phyloP scores from a whole-genome alignment of 768 basidiomycete species.

The Myochromella boudieri region DNA sequence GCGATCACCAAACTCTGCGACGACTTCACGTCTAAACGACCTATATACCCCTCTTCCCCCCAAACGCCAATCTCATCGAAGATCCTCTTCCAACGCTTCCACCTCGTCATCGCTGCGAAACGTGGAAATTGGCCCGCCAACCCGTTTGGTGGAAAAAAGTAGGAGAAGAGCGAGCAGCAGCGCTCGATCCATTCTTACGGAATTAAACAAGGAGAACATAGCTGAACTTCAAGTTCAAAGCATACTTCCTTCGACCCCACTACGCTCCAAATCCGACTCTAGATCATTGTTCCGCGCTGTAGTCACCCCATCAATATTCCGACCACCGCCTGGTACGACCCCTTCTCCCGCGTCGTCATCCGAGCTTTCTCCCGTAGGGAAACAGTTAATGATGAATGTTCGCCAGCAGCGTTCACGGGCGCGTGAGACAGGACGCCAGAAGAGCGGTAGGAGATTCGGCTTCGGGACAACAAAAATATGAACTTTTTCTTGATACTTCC shows the following conservation, averaged over 20 bases:
- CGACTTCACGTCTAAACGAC: too few species aligned
- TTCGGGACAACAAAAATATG: constrained; percentile 1
- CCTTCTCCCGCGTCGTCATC: constrained; percentile 72
- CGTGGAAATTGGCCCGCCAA: constrained; percentile 14
- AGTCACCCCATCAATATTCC: constrained; percentile 45
- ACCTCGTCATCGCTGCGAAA: constrained; percentile 16
- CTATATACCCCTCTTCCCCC: constrained; percentile 32
- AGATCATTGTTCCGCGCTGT: constrained; percentile 36
- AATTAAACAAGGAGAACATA: constrained; percentile 42
- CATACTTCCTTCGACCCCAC: constrained; percentile 45
- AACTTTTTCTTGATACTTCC: not conserved
- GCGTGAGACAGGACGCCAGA: constrained; percentile 33
- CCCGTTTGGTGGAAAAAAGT: constrained; percentile 17
- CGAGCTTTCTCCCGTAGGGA: constrained; percentile 69
- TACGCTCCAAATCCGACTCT: constrained; percentile 37
- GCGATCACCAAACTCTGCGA: constrained; percentile 22
- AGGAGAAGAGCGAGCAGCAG: constrained; percentile 12
- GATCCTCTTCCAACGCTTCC: constrained; percentile 27
- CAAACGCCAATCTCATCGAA: constrained; percentile 25
- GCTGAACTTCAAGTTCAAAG: constrained; percentile 31
- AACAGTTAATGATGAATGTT: constrained; percentile 66
- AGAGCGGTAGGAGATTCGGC: constrained; percentile 16
- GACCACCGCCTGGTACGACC: constrained; percentile 38
- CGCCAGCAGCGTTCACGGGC: constrained; percentile 46
- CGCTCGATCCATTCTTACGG: constrained; percentile 17